Evolutionary conservation across 345 rosid genomes (phyloP), one percentile per base, ranked within the genome.

Genomic region (Lepidium aucheri): DNA sequence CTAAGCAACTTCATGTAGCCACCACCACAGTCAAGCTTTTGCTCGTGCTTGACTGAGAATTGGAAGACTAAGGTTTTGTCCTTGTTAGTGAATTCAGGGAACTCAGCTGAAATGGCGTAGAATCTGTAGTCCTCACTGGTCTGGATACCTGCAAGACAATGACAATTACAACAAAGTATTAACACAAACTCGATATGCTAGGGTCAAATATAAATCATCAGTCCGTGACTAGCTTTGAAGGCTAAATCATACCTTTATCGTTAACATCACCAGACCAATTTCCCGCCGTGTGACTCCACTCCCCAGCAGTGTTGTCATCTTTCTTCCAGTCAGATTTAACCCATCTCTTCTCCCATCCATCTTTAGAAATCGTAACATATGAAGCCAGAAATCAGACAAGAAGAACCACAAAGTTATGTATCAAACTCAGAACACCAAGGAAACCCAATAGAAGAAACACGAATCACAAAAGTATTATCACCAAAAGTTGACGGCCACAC

Each of bases 1-100:
- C 96, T 91, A 41, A 95, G 86, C 76, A 95, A 77, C 87, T 95
- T 95, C 91, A 95, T 83, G 87, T 95, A 95, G 65, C 99, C 99
- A 70, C 99, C 99, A 74, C 99, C 99, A 76, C 99, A 95, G 76
- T 95, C 99, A 67, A 95, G 99, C 79, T 95, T 95, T 76, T 95
- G 99, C 69, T 95, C 99, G 53, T 95, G 99, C 88, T 94, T 95
- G 70, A 95, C 99, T 2, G 89, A 85, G 74, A 95, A 91, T 54
- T 91, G 99, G 84, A 95, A 95, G 70, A 91, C 99, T 3, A 95
- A 77, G 10, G 95, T 87, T 68, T 83, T 82, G 45, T 86, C 95
- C 80, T 95, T 95, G 87, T 86, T 95, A 70, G 91, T 95, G 78
- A 91, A 84, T 67, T 81, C 85, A 55, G 99, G 94, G 81, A 79